Base-by-base conservation (phyloP, 164 flowering plant species). In the Liquidambar formosana region DNA sequence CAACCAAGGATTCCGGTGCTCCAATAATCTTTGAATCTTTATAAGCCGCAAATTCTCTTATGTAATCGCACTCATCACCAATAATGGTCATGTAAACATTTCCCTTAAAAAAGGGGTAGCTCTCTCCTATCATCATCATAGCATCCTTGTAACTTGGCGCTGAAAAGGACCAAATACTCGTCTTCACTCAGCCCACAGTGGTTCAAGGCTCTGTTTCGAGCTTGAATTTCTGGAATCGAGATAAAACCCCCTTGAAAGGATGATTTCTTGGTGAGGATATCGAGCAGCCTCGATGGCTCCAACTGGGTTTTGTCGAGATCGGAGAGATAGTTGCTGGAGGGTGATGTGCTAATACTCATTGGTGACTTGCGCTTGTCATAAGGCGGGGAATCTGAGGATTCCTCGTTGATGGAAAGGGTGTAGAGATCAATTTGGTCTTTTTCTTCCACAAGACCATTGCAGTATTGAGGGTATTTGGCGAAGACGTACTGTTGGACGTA, bases 401-500 rank as follows among this genome's bases (percentile, higher is more conserved):
- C 70, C 4, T 67, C 70, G 23, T 10, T 56, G 63, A 59, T 26
- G 12, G 21, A 22, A 14, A 57, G 54, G 14, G 12, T 59, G 22
- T 15, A 45, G 27, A 68, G 56, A 27, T 45, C 64, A 19, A 68
- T 14, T 27, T 23, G 4, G 12, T 57, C 62, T 26, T 28, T 58
- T 48, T 49, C 45, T 15, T 61, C 61, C 1, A 52, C 45, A 14
- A 70, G 66, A 2, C 73, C 73, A 23, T 70, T 61, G 51, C 21
- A 53, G 56, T 70, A 70, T 25, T 70, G 73, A 8, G 72, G 73
- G 53, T 70, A 63, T 45, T 70, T 70, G 43, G 73, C 53, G 26
- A 52, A 28, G 22, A 86, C 83, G 54, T 86, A 86, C 26, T 86
- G 83, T 56, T 86, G 78, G 0, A 86, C 89, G 43, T 82, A 86